Base-by-base conservation (phyloP, 306 rosid species). In the Castanea mollissima region DNA sequence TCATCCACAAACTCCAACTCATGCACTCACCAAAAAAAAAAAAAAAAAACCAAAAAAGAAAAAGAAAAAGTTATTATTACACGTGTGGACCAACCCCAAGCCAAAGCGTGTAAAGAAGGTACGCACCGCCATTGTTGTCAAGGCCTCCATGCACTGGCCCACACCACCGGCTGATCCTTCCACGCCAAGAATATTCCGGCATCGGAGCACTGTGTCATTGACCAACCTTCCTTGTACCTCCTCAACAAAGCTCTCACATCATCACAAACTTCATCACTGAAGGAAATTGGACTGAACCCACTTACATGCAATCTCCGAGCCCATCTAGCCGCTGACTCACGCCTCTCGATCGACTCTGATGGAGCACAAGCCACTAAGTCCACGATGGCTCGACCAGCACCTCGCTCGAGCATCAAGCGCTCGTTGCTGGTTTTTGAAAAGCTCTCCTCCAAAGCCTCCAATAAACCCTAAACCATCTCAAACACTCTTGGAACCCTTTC, bases 61-160 rank as follows among this genome's bases (percentile, higher is more conserved):
- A 19, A 65, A 72, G 38, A 85, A 82, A 69, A n/a, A 77, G 56
- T 5, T 70, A 58, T 78, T 78, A 65, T 78, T 78, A 82, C 94
- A 88, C 91, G 88, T 83, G 92, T 80, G 87, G 86, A 58, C 14
- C 58, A 62, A 34, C 55, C 64, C 46, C 46, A 41, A 41, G 11
- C 46, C 31, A 57, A 62, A 64, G 55, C 73, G 19, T 32, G 75
- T 44, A 62, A 79, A 74, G 74, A 41, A 41, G 46, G 12, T 8
- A 8, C 46, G 51, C 34, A 11, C 75, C 72, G 65, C 70, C 70
- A 34, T 59, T 18, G 73, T 11, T 75, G 74, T 90, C 89, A 90
- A 71, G 94, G 89, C 82, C 89, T 79, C 99, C 99, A 95, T 80
- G 97, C 97, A 84, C 98, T 89, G 77, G 94, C 94, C 99, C 99